Percentiles rank a stretch among this genome's conserved stretches.
phyloP scores from a whole-genome alignment of 805 yeast species.

The Candida quercuum region DNA sequence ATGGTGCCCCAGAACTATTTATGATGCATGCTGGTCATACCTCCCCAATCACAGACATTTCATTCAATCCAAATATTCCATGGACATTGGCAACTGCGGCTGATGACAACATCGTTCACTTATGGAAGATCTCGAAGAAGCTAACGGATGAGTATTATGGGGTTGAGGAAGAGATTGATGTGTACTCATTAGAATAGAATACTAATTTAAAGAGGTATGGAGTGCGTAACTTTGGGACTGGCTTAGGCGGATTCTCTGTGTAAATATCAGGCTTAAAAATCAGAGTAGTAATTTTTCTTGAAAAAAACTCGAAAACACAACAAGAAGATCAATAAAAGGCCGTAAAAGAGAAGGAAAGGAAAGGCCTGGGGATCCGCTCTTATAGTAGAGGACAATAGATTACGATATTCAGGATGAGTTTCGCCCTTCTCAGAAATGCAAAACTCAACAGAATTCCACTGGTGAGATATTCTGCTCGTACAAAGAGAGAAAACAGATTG shows the following conservation, averaged over 20 bases:
- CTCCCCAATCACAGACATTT: conserved; percentile 66
- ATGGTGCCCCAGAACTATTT: conserved; percentile 81
- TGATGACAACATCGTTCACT: conserved; percentile 39
- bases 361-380: too few species aligned
- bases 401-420: conserved; percentile 10
- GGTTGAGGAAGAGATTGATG: conserved; percentile 15
- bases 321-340: too few species aligned
- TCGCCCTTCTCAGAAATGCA: conserved; percentile 6
- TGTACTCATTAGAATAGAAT: conserved; percentile 16
- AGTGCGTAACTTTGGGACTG: not conserved
- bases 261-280: conserved; percentile 1
- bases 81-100: conserved; percentile 65
- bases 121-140: conserved; percentile 38
- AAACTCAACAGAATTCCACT: conserved; percentile 20
- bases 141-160: conserved; percentile 27
- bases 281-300: too few species aligned
- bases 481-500: conserved; percentile 50
- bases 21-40: conserved; percentile 95
- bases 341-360: too few species aligned
- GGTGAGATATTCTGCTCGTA: conserved; percentile 40
- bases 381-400: too few species aligned
- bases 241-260: not conserved
- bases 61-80: conserved; percentile 62
- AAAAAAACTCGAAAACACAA: not conserved
- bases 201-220: not conserved